Evolutionary conservation across 805 yeast species (phyloP).

Genomic region (Sungouiozyma intestinalis): DNA sequence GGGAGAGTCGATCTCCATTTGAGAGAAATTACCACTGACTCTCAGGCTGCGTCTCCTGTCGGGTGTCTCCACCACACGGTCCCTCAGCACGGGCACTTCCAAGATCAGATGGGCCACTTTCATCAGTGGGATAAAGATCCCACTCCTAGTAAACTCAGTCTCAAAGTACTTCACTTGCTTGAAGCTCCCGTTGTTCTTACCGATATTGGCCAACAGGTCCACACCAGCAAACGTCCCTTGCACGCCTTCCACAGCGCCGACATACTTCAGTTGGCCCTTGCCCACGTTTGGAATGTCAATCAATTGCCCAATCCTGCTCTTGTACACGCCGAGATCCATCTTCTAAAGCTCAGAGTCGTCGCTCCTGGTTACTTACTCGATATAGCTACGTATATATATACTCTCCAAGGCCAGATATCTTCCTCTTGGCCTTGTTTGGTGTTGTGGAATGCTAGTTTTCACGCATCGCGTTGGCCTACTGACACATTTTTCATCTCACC

Average conservation of each 20-base stretch:
- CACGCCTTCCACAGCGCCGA: conserved; percentile 66
- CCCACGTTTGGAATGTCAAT: conserved; percentile 59
- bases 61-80: conserved; percentile 12
- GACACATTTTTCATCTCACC: background rate
- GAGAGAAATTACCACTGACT: conserved; percentile 4
- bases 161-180: conserved; percentile 61
- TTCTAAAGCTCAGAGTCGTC: too few species aligned
- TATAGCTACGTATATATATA: too few species aligned
- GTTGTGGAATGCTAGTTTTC: too few species aligned
- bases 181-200: conserved; percentile 81
- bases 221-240: conserved; percentile 78
- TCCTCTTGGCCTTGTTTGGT: too few species aligned
- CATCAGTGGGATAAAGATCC: conserved; percentile 61
- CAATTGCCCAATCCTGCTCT: conserved; percentile 22
- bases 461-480: background rate
- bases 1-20: background rate
- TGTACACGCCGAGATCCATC: conserved; percentile 10
- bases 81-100: conserved; percentile 3
- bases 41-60: conserved; percentile 3
- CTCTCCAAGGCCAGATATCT: too few species aligned
- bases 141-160: conserved; percentile 54
- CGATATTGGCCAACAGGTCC: conserved; percentile 59
- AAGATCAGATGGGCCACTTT: conserved; percentile 25
- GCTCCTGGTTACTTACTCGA: too few species aligned
- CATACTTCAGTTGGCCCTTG: conserved; percentile 53